phyloP scores from a whole-genome alignment of 345 rosid genomes.

The Hevea brasiliensis region DNA sequence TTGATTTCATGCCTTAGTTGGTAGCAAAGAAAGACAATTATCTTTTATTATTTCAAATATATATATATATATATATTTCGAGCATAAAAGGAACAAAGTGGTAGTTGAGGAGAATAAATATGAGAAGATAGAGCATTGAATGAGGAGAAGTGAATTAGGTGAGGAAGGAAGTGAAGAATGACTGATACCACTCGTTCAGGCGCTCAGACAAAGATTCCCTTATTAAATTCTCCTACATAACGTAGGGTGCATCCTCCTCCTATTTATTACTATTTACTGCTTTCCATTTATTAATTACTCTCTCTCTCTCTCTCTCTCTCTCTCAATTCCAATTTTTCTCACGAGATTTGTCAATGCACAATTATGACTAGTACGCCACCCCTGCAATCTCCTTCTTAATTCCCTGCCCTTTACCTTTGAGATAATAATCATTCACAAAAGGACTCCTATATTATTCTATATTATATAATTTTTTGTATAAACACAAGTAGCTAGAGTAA shows the following conservation, averaged over 20 bases:
- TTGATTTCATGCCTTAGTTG: too few species aligned
- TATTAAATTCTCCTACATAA: conserved; percentile 15
- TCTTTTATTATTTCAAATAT: too few species aligned
- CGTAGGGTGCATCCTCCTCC: background rate
- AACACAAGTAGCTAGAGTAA: too few species aligned
- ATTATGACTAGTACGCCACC: too few species aligned
- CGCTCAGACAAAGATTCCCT: conserved; percentile 46
- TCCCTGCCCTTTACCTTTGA: too few species aligned
- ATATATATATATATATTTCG: background rate
- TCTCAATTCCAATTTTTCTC: background rate
- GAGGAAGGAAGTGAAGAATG: conserved; percentile 11
- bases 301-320: too few species aligned
- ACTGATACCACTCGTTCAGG: conserved; percentile 7
- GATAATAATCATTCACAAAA: too few species aligned
- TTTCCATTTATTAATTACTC: too few species aligned
- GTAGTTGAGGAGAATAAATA: conserved; percentile 31
- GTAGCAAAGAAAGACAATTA: background rate
- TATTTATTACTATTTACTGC: background rate
- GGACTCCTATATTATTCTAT: too few species aligned
- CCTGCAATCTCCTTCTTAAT: too few species aligned
- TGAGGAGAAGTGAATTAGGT: conserved; percentile 13
- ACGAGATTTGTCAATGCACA: background rate
- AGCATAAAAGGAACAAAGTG: background rate
- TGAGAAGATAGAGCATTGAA: conserved; percentile 24
- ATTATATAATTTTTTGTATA: too few species aligned